Percentiles rank a stretch among this genome's conserved stretches.
Conservation (phyloP, 108 stramenopile genomes). For the Aurantiochytrium sp. region DNA sequence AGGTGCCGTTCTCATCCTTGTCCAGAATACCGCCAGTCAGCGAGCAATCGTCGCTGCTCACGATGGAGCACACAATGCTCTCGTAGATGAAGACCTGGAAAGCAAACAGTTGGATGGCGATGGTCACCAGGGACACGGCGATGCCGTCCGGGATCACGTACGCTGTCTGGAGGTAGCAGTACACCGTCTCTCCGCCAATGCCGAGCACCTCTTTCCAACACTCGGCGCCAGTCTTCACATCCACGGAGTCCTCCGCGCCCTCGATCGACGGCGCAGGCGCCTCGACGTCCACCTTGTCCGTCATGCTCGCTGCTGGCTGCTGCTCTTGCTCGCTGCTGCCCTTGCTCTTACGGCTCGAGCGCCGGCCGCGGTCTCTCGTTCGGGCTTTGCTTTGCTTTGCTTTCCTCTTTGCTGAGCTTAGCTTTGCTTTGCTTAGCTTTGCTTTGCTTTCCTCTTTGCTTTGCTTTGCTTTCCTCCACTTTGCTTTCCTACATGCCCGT, state of each 20-base stretch:
- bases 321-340: no score
- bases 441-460: background rate
- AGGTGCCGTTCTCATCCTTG: background rate
- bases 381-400: no score
- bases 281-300: no score
- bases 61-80: background rate
- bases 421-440: background rate
- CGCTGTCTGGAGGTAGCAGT: background rate
- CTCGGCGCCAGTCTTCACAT: background rate
- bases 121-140: background rate
- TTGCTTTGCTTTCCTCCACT: no score
- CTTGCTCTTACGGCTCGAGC: no score
- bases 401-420: background rate
- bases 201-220: background rate
- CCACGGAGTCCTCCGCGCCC: no score
- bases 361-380: no score
- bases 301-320: no score
- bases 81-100: background rate
- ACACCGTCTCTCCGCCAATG: slow-evolving; percentile 15
- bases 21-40: background rate
- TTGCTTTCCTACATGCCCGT: no score
- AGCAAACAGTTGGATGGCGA: background rate
- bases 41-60: background rate
- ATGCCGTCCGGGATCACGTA: background rate
- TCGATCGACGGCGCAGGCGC: no score